phyloP scores from a whole-genome alignment of 2,329 filamentous ascomycete genomes.

The Diplocarpon rosae region DNA sequence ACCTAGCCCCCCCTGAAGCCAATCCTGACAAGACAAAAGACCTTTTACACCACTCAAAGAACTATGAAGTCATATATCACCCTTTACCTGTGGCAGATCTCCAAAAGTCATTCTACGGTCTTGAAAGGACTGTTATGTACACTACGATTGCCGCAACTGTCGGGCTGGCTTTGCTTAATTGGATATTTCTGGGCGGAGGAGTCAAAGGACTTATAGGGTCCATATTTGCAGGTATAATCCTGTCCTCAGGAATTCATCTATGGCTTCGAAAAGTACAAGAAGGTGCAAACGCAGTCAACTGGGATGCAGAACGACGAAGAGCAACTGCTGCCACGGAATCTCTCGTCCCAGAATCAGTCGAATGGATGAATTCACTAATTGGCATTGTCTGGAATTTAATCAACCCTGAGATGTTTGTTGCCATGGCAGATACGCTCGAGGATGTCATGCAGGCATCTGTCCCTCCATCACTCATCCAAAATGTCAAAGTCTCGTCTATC shows the following conservation, averaged over 20 bases:
- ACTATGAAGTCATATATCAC: slow-evolving; percentile 15
- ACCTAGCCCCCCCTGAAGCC: slow-evolving; percentile 16
- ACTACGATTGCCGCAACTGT: slow-evolving; percentile 10
- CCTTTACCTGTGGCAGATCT: slow-evolving; percentile 15
- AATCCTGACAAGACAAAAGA: slow-evolving; percentile 14
- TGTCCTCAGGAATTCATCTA: slow-evolving; percentile 15
- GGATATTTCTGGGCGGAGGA: slow-evolving; percentile 11
- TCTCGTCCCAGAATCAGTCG: slow-evolving; percentile 14
- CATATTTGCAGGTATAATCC: slow-evolving; percentile 10
- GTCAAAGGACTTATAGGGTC: slow-evolving; percentile 11
- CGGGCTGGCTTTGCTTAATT: slow-evolving; percentile 11
- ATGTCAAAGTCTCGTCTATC: slow-evolving; percentile 14
- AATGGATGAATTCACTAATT: slow-evolving; percentile 16
- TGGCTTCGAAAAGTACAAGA: slow-evolving; percentile 17
- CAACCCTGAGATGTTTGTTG: slow-evolving; percentile 17
- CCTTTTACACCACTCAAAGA: slow-evolving; percentile 15
- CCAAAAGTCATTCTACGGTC: slow-evolving; percentile 11
- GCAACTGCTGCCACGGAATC: slow-evolving; percentile 13
- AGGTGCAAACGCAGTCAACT: slow-evolving; percentile 15
- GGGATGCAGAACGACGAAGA: slow-evolving; percentile 14
- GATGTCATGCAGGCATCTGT: slow-evolving; percentile 19
- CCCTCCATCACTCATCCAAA: slow-evolving; percentile 14
- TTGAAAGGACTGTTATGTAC: slow-evolving; percentile 10
- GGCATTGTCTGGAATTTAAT: slow-evolving; percentile 15
- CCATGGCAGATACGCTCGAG: slow-evolving; percentile 16